Percentiles rank a stretch among this genome's conserved stretches.
phyloP scores from a whole-genome alignment of 2,329 filamentous ascomycete species.

The Fusarium goolgardi region DNA sequence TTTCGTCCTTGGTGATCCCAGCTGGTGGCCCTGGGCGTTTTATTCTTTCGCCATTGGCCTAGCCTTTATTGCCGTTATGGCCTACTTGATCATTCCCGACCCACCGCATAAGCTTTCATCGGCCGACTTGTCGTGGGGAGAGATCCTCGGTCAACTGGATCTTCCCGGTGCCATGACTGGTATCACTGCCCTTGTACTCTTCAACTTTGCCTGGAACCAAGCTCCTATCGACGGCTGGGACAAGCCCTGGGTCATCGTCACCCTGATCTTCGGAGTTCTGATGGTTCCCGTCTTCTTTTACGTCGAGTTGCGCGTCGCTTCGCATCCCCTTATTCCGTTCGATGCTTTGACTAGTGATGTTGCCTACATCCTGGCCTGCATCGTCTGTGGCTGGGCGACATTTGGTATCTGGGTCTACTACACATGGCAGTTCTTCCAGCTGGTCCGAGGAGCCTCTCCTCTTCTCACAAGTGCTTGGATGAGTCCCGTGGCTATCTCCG shows the following conservation, averaged over 20 bases:
- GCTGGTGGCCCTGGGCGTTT: conserved; percentile 63
- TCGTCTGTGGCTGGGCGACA: conserved; percentile 65
- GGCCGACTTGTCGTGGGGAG: conserved; percentile 9
- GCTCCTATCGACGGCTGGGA: conserved; percentile 70
- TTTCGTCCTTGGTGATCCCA: conserved; percentile 50
- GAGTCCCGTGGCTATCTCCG: conserved; percentile 57
- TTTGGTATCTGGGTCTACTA: conserved; percentile 68
- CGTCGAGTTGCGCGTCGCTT: conserved; percentile 62
- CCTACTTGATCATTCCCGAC: conserved; percentile 52
- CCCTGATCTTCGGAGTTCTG: conserved; percentile 67
- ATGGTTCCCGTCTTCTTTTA: conserved; percentile 67
- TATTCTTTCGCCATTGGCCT: conserved; percentile 57
- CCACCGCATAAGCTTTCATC: conserved; percentile 38
- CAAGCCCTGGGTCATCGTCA: conserved; percentile 64
- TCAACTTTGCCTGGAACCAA: conserved; percentile 77
- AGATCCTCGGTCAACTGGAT: conserved; percentile 52
- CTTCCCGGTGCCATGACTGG: conserved; percentile 58
- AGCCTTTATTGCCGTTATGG: conserved; percentile 48
- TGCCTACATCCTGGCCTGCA: conserved; percentile 67
- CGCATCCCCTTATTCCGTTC: conserved; percentile 68
- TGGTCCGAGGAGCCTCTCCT: conserved; percentile 55
- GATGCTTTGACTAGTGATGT: conserved; percentile 57
- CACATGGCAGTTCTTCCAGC: conserved; percentile 61
- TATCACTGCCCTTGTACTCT: conserved; percentile 66
- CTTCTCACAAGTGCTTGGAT: conserved; percentile 60